Evolutionary conservation across 2,329 filamentous ascomycete genomes (phyloP), one percentile per base, ranked within the genome.

Genomic region (Trichoderma koningii): DNA sequence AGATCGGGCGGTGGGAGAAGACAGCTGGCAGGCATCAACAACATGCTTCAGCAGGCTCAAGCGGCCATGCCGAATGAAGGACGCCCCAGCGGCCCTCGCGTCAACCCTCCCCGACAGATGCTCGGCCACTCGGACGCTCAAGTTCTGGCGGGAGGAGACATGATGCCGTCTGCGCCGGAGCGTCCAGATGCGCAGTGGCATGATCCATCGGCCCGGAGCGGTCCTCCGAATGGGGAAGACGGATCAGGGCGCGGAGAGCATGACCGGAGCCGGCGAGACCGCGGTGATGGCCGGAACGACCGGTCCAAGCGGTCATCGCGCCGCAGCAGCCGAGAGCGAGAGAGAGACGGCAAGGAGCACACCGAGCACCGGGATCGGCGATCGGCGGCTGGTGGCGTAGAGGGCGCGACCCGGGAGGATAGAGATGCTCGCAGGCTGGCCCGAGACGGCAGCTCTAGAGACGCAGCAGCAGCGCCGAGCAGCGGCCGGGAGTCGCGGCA

Each of bases 11-110:
- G 82, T 34, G 78, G 81, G 19, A 77, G 80, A 66, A 79, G 85
- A 65, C 84, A 88, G 69, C 76, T 89, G 34, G 82, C 82, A 14
- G 82, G 83, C 52, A 88, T 89, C 66, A 86, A 87, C 69, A 86
- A 76, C 67, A 85, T 81, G 57, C 78, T 87, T 4, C 82, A 84
- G 68, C 81, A 84, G 72, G 80, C 80, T 1, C 82, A 81, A 71
- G 71, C 70, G 73, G 83, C 70, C 68, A 79, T 71, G 77, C 77
- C 72, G 1, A 76, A 77, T 1, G 57, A 68, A 42, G 74, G 71
- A 26, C 77, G 76, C 28, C 76, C 75, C 34, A 78, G 75, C 51
- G 76, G 77, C 14, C 56, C 68, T 34, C 70, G 76, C 65, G 67
- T 77, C 67, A 72, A 73, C 68, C 75, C 77, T 70, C 67, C 77